Base-by-base conservation (phyloP, 2,329 filamentous ascomycete genomes). In the Fusarium sp. region DNA sequence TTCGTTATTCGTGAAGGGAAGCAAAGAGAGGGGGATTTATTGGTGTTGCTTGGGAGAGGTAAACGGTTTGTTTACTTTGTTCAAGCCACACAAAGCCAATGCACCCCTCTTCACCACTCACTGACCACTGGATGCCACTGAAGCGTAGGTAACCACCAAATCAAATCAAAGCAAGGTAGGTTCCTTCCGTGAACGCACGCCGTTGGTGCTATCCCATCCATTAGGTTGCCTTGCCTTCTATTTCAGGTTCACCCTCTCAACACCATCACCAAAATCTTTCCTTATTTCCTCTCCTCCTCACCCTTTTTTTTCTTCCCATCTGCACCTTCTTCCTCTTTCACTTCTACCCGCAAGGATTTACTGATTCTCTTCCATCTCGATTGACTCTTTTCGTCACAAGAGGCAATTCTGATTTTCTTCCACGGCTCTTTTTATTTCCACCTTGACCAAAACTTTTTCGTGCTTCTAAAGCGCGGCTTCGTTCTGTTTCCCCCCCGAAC, bases 11-110 rank as follows among this genome's bases (percentile, higher is more conserved):
- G 53, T 47, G 8, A 51, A 38, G 36, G 32, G 32, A 42, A 48
- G 39, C 57, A 22, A 35, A 35, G 28, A 44, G 55, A 55, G 42
- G 48, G 59, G 48, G 39, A 20, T 30, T 54, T 54, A 51, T 42
- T 42, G 28, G 39, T 67, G 63, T 71, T 72, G 71, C 59, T 62
- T 35, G 32, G 72, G 63, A 11, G 58, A 47, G 55, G 50, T 24
- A n/a, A 55, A 61, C 61, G 36, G 59, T 77, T 78, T 78, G 75
- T 78, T 78, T 78, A 78, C 76, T 75, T 74, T 69, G 35, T 4
- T 53, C 61, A 63, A 70, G 39, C 47, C 47, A 59, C 58, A 54
- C 26, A 48, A 44, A 51, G 28, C 48, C 50, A 50, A 50, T 50
- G 47, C 47, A 64, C 71, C 47, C 70, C 66, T 63, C 67, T 35